Evolutionary conservation across 2,329 filamentous ascomycete genomes (phyloP).

Genomic region (Colletotrichum eleusines): DNA sequence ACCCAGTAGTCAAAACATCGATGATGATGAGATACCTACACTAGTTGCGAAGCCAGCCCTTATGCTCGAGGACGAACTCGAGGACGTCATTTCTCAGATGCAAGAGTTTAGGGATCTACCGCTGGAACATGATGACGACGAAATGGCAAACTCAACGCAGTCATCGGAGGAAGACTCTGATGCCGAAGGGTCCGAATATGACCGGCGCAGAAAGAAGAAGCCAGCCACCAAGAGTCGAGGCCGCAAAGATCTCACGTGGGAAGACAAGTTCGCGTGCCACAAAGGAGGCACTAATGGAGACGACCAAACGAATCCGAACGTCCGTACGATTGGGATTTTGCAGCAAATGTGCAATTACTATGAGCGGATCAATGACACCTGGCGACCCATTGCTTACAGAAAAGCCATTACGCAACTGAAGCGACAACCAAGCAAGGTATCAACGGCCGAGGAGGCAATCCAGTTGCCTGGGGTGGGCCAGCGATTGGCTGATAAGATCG

Average conservation of each 20-base stretch:
- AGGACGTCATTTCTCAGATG: slow-evolving; percentile 73
- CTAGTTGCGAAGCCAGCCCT: neutral
- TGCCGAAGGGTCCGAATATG: slow-evolving; percentile 46
- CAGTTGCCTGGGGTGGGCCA: slow-evolving; percentile 76
- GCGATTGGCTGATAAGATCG: slow-evolving; percentile 85
- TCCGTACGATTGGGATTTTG: slow-evolving; percentile 79
- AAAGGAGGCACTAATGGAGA: slow-evolving; percentile 61
- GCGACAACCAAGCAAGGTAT: slow-evolving; percentile 72
- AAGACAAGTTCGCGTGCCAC: slow-evolving; percentile 68
- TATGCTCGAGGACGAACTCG: slow-evolving; percentile 65
- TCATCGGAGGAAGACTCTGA: slow-evolving; percentile 42
- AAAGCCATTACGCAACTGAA: slow-evolving; percentile 81
- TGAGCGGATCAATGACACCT: slow-evolving; percentile 78
- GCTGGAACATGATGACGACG: slow-evolving; percentile 63
- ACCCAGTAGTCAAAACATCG: neutral
- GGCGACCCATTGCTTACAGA: slow-evolving; percentile 81
- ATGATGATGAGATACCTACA: neutral
- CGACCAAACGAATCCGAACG: slow-evolving; percentile 74
- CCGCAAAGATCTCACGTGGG: slow-evolving; percentile 52
- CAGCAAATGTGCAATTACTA: slow-evolving; percentile 86
- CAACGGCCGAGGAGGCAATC: slow-evolving; percentile 76
- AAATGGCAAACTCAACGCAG: slow-evolving; percentile 46
- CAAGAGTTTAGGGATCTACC: slow-evolving; percentile 71
- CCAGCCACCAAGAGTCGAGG: slow-evolving; percentile 42
- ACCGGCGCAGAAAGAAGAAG: slow-evolving; percentile 45